These are phyloP conservation scores for Ogataea hybrid DNA, from an alignment of 1,139 yeast genomes.

Conservation along the genomic window DNA sequence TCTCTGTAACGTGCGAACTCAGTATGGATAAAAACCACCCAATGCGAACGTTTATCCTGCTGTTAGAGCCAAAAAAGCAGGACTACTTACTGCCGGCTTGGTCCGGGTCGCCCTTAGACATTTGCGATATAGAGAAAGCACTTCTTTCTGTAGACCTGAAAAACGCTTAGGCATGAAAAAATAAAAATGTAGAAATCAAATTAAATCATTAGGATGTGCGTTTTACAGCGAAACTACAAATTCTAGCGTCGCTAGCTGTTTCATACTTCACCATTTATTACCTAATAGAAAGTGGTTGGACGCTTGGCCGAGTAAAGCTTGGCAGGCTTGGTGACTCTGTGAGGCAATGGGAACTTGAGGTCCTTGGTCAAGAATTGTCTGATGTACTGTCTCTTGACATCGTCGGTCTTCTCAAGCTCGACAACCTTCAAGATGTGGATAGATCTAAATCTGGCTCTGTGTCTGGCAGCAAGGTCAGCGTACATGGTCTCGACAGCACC, in stretches of 20 bases:
- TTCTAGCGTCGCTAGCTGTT: not conserved
- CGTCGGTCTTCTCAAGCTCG: conserved; percentile 96
- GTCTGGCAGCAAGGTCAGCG: conserved; percentile 99
- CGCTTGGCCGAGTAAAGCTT: conserved; percentile 87
- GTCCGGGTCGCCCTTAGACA: conserved; percentile 53
- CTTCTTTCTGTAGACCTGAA: conserved; percentile 40
- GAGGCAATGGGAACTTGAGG: conserved; percentile 99
- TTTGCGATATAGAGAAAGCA: conserved; percentile 56
- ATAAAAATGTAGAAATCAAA: not conserved
- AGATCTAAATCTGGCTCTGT: conserved; percentile 99
- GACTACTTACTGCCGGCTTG: conserved; percentile 47
- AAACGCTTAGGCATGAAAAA: conserved; percentile 24
- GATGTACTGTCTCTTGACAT: conserved; percentile 99
- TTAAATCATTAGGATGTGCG: not conserved
- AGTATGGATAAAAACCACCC: conserved; percentile 38
- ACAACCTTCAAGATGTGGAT: conserved; percentile 99
- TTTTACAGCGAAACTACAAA: not conserved
- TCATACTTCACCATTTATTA: conserved; percentile 15
- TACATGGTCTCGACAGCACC: conserved; percentile 98
- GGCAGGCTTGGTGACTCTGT: conserved; percentile 94
- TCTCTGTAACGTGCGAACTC: conserved; percentile 64
- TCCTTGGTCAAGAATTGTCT: conserved; percentile 95
- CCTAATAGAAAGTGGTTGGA: conserved; percentile 66
- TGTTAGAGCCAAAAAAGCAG: not conserved
- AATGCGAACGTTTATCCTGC: conserved; percentile 39